Base-by-base conservation (phyloP, 139 green algal genomes). In the Micractinium conductrix region DNA sequence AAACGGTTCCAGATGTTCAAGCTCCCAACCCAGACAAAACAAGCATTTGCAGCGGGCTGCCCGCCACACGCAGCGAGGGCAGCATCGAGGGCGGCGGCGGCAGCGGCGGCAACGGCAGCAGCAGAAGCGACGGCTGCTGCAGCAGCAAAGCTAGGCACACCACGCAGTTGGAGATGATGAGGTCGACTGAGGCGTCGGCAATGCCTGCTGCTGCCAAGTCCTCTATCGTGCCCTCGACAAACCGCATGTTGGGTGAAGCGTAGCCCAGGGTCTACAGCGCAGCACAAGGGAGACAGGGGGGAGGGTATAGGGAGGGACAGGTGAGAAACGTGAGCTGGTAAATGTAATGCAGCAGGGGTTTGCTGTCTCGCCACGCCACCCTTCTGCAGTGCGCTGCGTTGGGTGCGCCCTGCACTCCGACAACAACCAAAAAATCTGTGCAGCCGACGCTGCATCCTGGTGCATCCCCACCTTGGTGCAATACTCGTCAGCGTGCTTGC, bases 131-230 rank as follows among this genome's bases (percentile, higher is more conserved):
- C n/a, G n/a, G n/a, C n/a, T n/a, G n/a, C n/a, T n/a, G 6, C 74
- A 80, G 33, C 24, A 22, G 9, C 24, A 65, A 16, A 17, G 1
- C 16, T 14, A 28, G 5, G 9, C 43, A 69, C 80, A 99, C 88
- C 67, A 98, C 96, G 89, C 96, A 99, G 91, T 99, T 99, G 38
- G 89, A 96, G 85, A 99, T 98, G 73, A 98, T 90, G 19, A 99
- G 71, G 88, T 99, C 96, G 33, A 98, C 81, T 37, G 85, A 92
- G 17, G 86, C 86, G 50, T 97, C 92, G 26, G 87, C 62, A 24
- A 98, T 89, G 45, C 94, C 93, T 33, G 93, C 95, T 19, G 83
- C 72, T 17, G 93, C 91, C 42, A 99, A 87, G 76, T 97, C 85
- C 91, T 99, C 97, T 30, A 99, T 99, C 55, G 95, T 86, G 1